Evolutionary conservation across 768 basidiomycete species (phyloP), one percentile per base, ranked within the genome.

Genomic region (Neoboletus brunneissimus): DNA sequence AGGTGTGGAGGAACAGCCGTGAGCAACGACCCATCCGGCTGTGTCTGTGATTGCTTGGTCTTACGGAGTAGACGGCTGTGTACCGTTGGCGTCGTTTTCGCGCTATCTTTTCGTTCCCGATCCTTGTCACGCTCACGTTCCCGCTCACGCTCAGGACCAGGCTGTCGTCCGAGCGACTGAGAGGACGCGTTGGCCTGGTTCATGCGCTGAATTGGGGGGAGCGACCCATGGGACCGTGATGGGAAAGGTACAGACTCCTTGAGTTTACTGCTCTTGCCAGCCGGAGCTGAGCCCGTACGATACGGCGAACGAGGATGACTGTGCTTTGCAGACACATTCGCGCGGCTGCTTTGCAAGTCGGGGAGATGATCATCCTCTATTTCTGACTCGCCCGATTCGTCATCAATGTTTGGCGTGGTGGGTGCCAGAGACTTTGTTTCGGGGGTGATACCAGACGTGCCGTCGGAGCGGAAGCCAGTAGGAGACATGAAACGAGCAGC

Each of bases 401-500:
- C 83, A 59, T 91, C 89, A 25, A 88, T 87, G 55, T 84, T 83
- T 5, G 84, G 84, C 0, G 78, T 76, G 34, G 75, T 69, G 9
- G 72, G 66, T 11, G 71, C 77, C 20, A 76, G 65, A 51, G 83
- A 84, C 58, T 83, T 79, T 62, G 78, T 76, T 41, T 81, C 79
- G 27, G 76, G 74, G 9, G 75, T 67, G 46, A 75, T 8, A 61
- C 22, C 59, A 27, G 70, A 71, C 0, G 79, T 73, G 10, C 86
- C 86, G 11, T 79, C 77, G 7, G 73, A 72, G 46, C 74, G 78
- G 60, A 78, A 76, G 22, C 74, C 72, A 13, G 66, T 65, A 10
- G 89, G 89, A 5, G 88, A 88, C 77, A 94, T 89, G 79, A 94
- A 97, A 48, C 91, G 87, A 23, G 94, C 87, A 45, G 94, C 94